Evolutionary conservation across 495 filamentous ascomycete genomes (phyloP), one percentile per base, ranked within the genome.

Genomic region (Sordaria brevicollis): DNA sequence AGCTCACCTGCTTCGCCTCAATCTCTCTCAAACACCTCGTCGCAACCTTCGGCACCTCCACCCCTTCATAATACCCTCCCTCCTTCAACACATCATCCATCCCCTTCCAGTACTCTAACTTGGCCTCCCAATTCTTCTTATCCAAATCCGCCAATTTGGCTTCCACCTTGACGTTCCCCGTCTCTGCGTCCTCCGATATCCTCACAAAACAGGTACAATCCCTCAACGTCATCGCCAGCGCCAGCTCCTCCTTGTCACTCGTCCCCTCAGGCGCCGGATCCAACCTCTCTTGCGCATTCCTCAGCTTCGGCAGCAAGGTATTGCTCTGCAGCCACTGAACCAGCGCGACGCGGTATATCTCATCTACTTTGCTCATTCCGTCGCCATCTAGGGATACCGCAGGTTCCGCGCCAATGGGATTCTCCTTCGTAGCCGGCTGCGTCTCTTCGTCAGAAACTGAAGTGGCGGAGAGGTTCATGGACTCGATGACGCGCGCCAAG

Each of bases 141-240:
- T 99, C 95, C 54, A 97, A 81, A 78, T 99, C 95, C 0, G 90
- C 94, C 2, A 99, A 81, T 66, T 90, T 87, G 39, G 92, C 90
- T 75, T 94, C 90, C 0, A 95, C 84, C 1, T 71, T 65, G 10
- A 4, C 15, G 0, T 21, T 35, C 5, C 29, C 19, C 74, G 76
- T 33, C 75, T 80, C 75, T 79, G 65, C 1, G 10, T 76, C 69
- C 35, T 72, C 36, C 19, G 81, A 80, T 73, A 92, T 85, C 80
- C 86, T 88, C 65, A 96, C 77, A 76, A 91, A 97, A 70, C 95
- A 84, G 0, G 92, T 93, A 77, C 93, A 94, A 79, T 99, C 94
- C 65, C 94, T 81, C 66, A 97, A 73, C 29, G 94, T 96, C 94
- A 97, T 97, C 17, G 92, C 92, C 3, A 83, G 74, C 0, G 76